Conservation (phyloP, 2,329 filamentous ascomycete species). For the Nigrograna mackinnonii region DNA sequence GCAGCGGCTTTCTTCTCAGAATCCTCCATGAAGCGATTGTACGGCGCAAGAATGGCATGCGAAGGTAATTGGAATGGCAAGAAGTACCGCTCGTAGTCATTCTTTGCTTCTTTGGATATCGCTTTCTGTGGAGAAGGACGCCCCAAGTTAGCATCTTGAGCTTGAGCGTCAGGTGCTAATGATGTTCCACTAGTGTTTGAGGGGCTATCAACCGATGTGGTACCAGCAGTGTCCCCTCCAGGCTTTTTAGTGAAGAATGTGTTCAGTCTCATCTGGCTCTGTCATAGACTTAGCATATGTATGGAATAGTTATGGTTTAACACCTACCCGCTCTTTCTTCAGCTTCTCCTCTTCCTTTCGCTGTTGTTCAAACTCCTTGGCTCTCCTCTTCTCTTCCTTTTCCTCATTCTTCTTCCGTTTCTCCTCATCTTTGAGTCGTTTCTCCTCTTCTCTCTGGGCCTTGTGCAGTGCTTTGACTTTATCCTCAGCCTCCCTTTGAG, state of each 20-base stretch:
- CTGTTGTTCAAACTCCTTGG: constrained; percentile 45
- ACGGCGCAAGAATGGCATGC: constrained; percentile 70
- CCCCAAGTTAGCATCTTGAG: constrained; percentile 24
- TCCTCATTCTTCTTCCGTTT: constrained; percentile 37
- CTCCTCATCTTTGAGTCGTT: constrained; percentile 35
- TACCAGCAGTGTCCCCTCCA: constrained; percentile 28
- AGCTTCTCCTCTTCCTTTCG: constrained; percentile 53
- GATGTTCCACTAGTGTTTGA: constrained; percentile 27
- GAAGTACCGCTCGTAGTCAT: constrained; percentile 66
- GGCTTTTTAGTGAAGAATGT: constrained; percentile 49
- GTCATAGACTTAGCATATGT: constrained; percentile 17
- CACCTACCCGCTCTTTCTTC: constrained; percentile 44
- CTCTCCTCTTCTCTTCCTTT: constrained; percentile 44
- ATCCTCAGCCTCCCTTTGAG: constrained; percentile 36
- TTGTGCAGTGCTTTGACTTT: constrained; percentile 41
- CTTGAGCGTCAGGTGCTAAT: constrained; percentile 23
- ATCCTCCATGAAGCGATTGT: constrained; percentile 41
- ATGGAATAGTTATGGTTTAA: neutral
- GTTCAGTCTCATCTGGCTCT: constrained; percentile 47
- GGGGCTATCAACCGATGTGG: constrained; percentile 32
- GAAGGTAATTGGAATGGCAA: constrained; percentile 79
- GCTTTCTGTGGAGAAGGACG: constrained; percentile 39
- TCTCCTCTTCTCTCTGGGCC: constrained; percentile 35
- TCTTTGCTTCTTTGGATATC: constrained; percentile 33
- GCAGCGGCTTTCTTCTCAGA: constrained; percentile 29